A percentile compares a stretch with the other conserved stretches of the same genome.
These are phyloP conservation scores for Xylariaceae sp. DNA, from an alignment of 2,329 filamentous ascomycete species.

Conservation along the genomic window DNA sequence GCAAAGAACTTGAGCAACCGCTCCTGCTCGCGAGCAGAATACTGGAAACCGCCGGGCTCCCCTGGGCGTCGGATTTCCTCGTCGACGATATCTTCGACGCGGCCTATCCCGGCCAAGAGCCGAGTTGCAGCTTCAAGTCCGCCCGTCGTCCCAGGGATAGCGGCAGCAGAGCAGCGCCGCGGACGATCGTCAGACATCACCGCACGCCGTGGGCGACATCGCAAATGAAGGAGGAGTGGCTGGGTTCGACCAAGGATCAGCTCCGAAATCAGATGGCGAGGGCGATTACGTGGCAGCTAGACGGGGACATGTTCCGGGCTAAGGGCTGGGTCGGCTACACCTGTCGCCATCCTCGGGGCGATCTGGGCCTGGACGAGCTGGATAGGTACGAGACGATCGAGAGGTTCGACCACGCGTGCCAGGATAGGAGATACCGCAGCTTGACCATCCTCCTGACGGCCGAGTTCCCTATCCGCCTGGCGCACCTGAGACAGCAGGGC, in stretches of 20 bases:
- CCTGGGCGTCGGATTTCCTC: constrained; percentile 40
- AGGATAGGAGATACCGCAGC: constrained; percentile 17
- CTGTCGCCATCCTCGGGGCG: constrained; percentile 35
- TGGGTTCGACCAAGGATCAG: constrained; percentile 16
- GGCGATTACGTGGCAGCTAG: constrained; percentile 38
- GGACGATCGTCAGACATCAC: constrained; percentile 34
- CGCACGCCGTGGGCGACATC: constrained; percentile 28
- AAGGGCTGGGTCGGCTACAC: constrained; percentile 40
- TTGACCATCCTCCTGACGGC: constrained; percentile 36
- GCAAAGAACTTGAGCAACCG: constrained; percentile 35
- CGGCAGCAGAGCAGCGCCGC: constrained; percentile 8
- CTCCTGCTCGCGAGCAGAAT: constrained; percentile 37
- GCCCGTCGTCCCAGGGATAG: background rate
- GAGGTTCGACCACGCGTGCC: constrained; percentile 24
- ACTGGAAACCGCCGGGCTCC: constrained; percentile 33
- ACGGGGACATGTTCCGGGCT: constrained; percentile 33
- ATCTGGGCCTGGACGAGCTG: constrained; percentile 26
- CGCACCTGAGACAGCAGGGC: constrained; percentile 30
- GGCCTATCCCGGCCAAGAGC: constrained; percentile 32
- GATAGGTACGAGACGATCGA: constrained; percentile 32
- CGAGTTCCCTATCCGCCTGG: constrained; percentile 35
- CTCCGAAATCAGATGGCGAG: constrained; percentile 24
- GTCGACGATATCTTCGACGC: constrained; percentile 37
- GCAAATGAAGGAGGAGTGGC: constrained; percentile 27
- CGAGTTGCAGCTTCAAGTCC: constrained; percentile 15